Base-by-base conservation (phyloP, 345 rosid species). In the Odontarrhena argentea region DNA sequence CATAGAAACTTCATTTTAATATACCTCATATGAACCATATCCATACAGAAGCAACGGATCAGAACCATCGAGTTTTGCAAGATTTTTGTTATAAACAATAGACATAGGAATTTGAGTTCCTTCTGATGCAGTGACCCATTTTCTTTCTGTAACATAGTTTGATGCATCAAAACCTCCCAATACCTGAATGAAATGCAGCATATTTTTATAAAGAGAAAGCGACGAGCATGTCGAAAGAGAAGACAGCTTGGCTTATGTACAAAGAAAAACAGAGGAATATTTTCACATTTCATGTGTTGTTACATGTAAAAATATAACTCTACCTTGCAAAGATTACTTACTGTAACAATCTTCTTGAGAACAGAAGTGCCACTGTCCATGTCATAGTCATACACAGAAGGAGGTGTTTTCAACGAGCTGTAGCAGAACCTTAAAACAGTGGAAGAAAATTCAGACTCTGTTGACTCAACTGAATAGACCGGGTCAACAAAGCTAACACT, bases 21-120 rank as follows among this genome's bases (percentile, higher is more conserved):
- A 75, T 85, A 93, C 98, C 98, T 87, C 97, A 71, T 93, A 93
- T 35, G 98, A 87, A 73, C 98, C 98, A 78, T 93, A 93, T 44
- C 97, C 98, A 67, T 89, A 82, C 26, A 92, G 97, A 70, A 86
- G 73, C 30, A 86, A 58, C 0, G 92, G 92, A 77, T 92, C 87
- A 66, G 96, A 85, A 9, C 93, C 96, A 78, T 93, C 92, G 25
- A 90, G 83, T 70, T 86, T 90, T 76, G 88, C 96, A 70, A 83
- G 77, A 34, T 82, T 73, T 76, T 83, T 88, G 73, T 61, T 81
- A 45, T 85, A 90, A 65, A 84, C 92, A 75, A 88, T 74, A 38
- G 97, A 90, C 65, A 93, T 71, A 60, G 97, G 98, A 79, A 93
- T 79, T 77, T 82, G 77, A 50, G 87, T 88, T 67, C 96, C 96